These are phyloP conservation scores for Nadsonia commutata DNA, from an alignment of 1,139 yeast genomes.

Conservation along the genomic window DNA sequence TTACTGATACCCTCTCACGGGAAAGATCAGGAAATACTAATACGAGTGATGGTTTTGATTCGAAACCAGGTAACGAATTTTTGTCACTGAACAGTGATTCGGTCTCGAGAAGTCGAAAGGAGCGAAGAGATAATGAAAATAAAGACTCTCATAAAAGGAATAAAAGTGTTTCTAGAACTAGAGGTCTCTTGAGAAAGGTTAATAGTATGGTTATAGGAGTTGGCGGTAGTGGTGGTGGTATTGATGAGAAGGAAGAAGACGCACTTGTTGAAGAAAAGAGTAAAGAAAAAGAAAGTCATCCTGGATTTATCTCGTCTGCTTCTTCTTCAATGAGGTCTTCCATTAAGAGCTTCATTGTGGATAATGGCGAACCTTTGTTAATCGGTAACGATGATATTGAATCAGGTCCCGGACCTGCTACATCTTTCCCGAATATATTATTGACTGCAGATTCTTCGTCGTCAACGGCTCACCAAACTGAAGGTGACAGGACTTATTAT, in stretches of 20 bases:
- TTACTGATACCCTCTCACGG: too few relatives aligned
- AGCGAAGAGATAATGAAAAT: neutral
- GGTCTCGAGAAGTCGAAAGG: neutral
- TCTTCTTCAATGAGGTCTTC: neutral
- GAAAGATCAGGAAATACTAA: neutral
- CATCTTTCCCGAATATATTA: too few relatives aligned
- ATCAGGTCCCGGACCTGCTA: too few relatives aligned
- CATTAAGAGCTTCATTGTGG: too few relatives aligned
- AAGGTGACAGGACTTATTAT: too few relatives aligned
- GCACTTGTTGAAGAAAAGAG: neutral
- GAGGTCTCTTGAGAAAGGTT: neutral
- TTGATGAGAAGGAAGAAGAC: neutral
- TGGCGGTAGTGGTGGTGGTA: neutral
- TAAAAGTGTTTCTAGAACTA: neutral
- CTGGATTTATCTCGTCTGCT: neutral
- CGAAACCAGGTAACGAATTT: neutral
- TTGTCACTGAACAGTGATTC: neutral
- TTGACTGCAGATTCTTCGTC: too few relatives aligned
- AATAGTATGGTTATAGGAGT: neutral
- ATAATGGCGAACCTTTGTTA: too few relatives aligned
- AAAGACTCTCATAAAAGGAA: neutral
- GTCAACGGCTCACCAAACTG: too few relatives aligned
- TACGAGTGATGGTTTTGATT: neutral
- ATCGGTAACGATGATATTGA: too few relatives aligned
- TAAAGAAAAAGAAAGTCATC: neutral